phyloP scores from a whole-genome alignment of 805 yeast species.

The Torulaspora franciscae region DNA sequence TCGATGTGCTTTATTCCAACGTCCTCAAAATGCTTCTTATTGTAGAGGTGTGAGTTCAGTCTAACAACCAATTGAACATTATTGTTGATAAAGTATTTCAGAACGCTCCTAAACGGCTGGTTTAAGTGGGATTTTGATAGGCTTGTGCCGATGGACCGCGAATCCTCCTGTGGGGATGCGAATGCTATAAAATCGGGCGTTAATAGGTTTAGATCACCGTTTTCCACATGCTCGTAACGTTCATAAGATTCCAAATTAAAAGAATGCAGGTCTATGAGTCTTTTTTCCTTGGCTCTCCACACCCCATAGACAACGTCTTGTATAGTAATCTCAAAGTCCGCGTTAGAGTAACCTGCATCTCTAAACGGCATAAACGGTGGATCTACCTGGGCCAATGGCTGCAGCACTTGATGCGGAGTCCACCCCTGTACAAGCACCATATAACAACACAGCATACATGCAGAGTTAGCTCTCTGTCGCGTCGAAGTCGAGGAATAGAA shows the following conservation, averaged over 20 bases:
- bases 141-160: conserved; percentile 25
- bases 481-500: conserved; percentile 82
- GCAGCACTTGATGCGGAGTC: conserved; percentile 97
- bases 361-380: conserved; percentile 94
- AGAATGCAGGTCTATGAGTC: conserved; percentile 76
- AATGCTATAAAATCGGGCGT: conserved; percentile 95
- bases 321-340: conserved; percentile 88
- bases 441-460: conserved; percentile 88
- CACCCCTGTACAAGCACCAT: conserved; percentile 93
- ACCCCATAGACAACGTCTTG: conserved; percentile 95
- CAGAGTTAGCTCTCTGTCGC: conserved; percentile 84
- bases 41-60: conserved; percentile 86
- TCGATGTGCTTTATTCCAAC: conserved; percentile 85
- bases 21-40: conserved; percentile 74
- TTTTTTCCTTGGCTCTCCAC: conserved; percentile 95
- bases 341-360: conserved; percentile 95
- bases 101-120: conserved; percentile 76
- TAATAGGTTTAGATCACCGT: conserved; percentile 89
- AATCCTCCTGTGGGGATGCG: conserved; percentile 87
- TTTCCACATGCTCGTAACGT: conserved; percentile 90
- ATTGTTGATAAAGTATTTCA: conserved; percentile 65
- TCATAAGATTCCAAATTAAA: conserved; percentile 94
- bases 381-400: conserved; percentile 85
- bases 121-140: conserved; percentile 40
- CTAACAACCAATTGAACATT: conserved; percentile 87